These are phyloP conservation scores for Vaucheria bursata DNA, from an alignment of 352 stramenopile species.

Conservation along the genomic window DNA sequence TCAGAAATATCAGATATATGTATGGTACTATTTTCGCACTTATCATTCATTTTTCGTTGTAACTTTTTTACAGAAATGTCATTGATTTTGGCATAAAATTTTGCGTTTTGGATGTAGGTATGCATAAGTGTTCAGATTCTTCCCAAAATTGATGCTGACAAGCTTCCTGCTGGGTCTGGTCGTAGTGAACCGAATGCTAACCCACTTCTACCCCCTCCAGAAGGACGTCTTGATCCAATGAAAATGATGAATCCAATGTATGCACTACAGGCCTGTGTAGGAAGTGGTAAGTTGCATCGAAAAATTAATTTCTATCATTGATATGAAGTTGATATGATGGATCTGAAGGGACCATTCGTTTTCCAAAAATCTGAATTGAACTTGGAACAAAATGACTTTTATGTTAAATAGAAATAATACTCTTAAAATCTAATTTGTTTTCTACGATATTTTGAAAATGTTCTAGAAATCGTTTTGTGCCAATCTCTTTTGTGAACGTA, in stretches of 20 bases:
- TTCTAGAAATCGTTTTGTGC: too few species aligned
- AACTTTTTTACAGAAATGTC: neutral
- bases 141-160: constrained; percentile 61
- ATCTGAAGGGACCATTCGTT: too few species aligned
- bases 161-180: constrained; percentile 58
- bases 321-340: too few species aligned
- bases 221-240: constrained; percentile 61
- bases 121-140: constrained; percentile 74
- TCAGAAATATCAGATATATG: too few species aligned
- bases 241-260: constrained; percentile 10
- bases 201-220: constrained; percentile 69
- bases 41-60: neutral
- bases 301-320: neutral
- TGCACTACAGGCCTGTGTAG: constrained; percentile 9
- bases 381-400: too few species aligned
- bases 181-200: constrained; percentile 73
- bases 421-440: too few species aligned
- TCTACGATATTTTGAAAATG: too few species aligned
- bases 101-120: constrained; percentile 57
- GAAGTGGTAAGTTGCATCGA: neutral
- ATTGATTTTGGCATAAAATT: neutral
- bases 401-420: too few species aligned
- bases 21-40: neutral
- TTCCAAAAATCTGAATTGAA: too few species aligned
- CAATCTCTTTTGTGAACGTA: too few species aligned